Percentiles rank a stretch among this genome's conserved stretches.
Conservation (phyloP, 2,329 filamentous ascomycete genomes). For the Aspergillus aculeatus region DNA sequence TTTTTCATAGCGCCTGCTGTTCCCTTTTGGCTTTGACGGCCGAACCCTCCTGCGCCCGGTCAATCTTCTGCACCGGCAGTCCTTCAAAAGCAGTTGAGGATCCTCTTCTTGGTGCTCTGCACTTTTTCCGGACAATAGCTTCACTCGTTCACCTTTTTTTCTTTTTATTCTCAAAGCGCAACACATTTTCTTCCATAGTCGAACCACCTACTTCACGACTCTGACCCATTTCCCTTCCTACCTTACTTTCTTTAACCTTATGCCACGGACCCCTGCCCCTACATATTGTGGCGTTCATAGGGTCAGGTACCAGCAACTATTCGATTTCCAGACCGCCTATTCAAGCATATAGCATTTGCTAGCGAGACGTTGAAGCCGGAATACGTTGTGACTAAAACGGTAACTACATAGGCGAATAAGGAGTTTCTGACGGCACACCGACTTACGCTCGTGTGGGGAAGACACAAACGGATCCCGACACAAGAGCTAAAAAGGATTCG, state of each 20-base stretch:
- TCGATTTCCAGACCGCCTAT: slow-evolving; percentile 1
- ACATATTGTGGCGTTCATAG: neutral
- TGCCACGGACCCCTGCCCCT: neutral
- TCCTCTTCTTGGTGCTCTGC: neutral
- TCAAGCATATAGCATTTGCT: neutral
- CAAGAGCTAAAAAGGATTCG: neutral
- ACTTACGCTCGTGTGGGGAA: slow-evolving; percentile 17
- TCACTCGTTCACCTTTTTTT: neutral
- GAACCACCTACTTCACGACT: neutral
- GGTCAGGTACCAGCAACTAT: neutral
- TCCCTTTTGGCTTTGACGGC: neutral
- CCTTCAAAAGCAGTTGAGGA: neutral
- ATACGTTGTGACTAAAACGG: slow-evolving; percentile 1
- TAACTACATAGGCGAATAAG: neutral
- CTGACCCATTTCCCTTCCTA: neutral
- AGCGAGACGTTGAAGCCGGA: neutral
- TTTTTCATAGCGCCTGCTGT: too few relatives aligned
- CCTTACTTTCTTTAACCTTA: neutral
- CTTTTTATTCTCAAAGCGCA: neutral
- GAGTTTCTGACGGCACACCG: slow-evolving; percentile 3
- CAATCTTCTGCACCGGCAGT: neutral
- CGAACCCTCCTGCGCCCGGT: neutral
- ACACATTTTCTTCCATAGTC: neutral
- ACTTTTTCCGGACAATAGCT: neutral
- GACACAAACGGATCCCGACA: slow-evolving; percentile 5